Evolutionary conservation across 176 grass and related monocot species (phyloP), one percentile per base, ranked within the genome.

Genomic region (Cenchrus fungigraminus): DNA sequence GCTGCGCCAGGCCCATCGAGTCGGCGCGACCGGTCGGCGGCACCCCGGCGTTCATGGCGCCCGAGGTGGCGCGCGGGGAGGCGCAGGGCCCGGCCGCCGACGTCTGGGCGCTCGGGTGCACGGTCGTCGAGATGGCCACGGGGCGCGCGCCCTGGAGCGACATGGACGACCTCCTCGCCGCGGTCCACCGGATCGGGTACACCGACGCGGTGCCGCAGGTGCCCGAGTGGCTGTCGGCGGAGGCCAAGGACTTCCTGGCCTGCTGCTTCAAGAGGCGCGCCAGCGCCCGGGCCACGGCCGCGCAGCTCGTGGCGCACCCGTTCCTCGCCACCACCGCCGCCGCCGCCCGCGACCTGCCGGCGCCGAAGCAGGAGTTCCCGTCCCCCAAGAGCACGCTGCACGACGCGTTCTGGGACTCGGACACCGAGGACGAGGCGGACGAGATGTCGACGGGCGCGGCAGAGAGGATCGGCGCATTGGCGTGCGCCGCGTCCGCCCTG

Each of bases 31-130:
- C 93, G 74, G 13, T 95, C 60, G 87, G 88, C 6, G 97, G 97
- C 20, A 99, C 93, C 4, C 93, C 91, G 53, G 83, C 91, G 73
- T 99, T 96, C 86, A 96, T 98, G 96, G 91, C 97, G 62, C 97
- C 96, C 4, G 96, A 98, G 87, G 93, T 94, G 10, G 93, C 91
- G 5, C 88, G 96, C 49, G 91, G 89, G 1, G 89, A 98, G 73
- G 93, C 87, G 82, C 91, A 95, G 80, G 83, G 93, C 0, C 87
- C 74, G 0, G 68, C 87, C 2, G 82, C 91, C 61, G 93, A 98
- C 73, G 86, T 98, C 15, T 98, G 93, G 95, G 92, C 95, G 10
- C 89, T 95, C 8, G 95, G 92, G 12, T 98, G 95, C 91, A 91
- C 83, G 22, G 46, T 93, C 76, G 32, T 98, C 56, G 96, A 95